These are phyloP conservation scores for Jatropha curcas DNA, from an alignment of 345 rosid genomes.

Conservation along the genomic window DNA sequence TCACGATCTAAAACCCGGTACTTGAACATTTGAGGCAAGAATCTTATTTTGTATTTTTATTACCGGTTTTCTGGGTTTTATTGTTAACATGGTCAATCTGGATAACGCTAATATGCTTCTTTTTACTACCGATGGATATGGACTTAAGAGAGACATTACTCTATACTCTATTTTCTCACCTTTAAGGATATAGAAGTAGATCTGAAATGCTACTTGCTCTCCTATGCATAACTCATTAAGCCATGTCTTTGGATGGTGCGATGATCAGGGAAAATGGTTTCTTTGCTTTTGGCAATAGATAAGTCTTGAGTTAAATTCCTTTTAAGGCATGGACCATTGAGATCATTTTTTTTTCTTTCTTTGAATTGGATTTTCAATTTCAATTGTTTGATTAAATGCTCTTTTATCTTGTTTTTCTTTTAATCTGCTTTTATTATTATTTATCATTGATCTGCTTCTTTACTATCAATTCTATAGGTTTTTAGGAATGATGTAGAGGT, in stretches of 20 bases:
- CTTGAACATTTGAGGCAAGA: conserved; percentile 23
- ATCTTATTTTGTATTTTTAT: background rate
- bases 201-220: conserved; percentile 19
- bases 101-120: conserved; percentile 2
- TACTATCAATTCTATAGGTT: background rate
- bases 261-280: conserved; percentile 10
- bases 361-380: no score
- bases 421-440: background rate
- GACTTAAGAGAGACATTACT: conserved; percentile 32
- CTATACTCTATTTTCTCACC: conserved; percentile 21
- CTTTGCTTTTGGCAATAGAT: conserved; percentile 16
- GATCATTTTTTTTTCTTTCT: background rate
- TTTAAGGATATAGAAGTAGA: conserved; percentile 18
- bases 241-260: conserved; percentile 27
- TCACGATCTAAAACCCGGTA: no score
- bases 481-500: conserved; percentile 20
- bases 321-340: background rate
- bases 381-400: background rate
- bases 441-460: no score
- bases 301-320: background rate
- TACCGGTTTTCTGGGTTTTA: conserved; percentile 19
- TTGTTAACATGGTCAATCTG: conserved; percentile 20
- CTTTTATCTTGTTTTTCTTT: background rate
- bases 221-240: conserved; percentile 25
- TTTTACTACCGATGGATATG: conserved; percentile 16